A percentile compares a stretch with the other conserved stretches of the same genome.
Evolutionary conservation across 1,284 basidiomycete species (phyloP).

Genomic region (Ustilago esculenta): DNA sequence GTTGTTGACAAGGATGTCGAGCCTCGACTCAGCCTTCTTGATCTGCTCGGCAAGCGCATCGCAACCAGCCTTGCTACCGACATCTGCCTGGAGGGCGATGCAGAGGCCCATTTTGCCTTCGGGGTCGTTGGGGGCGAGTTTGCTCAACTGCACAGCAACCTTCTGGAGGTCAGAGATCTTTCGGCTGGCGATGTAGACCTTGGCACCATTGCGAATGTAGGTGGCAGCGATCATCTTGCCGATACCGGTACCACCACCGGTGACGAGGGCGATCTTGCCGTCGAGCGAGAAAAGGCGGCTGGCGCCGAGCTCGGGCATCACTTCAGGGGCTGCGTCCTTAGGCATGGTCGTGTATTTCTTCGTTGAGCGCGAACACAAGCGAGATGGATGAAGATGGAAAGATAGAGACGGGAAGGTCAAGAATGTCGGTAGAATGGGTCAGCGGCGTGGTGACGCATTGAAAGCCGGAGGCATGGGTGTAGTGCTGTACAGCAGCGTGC

Average conservation of each 20-base stretch:
- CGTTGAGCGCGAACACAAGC: too few species aligned
- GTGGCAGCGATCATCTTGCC: conserved; percentile 77
- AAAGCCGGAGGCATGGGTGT: too few species aligned
- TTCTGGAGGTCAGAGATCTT: conserved; percentile 76
- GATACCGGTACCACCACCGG: conserved; percentile 73
- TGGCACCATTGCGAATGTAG: conserved; percentile 80
- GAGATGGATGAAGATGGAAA: too few species aligned
- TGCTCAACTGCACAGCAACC: conserved; percentile 58
- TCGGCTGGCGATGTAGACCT: conserved; percentile 83
- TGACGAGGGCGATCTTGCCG: conserved; percentile 78
- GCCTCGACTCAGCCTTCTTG: conserved; percentile 74
- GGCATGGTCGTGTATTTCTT: conserved; percentile 46
- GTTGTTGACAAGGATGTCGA: conserved; percentile 70
- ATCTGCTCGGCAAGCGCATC: conserved; percentile 77
- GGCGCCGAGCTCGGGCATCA: conserved; percentile 72
- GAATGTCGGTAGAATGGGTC: not conserved
- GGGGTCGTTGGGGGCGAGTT: conserved; percentile 49
- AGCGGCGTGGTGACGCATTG: too few species aligned
- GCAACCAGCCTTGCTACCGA: conserved; percentile 78
- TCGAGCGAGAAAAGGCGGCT: conserved; percentile 77
- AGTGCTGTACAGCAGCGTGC: too few species aligned
- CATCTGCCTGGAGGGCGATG: conserved; percentile 60
- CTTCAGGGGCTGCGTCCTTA: conserved; percentile 62
- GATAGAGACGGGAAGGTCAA: too few species aligned
- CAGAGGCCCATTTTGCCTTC: conserved; percentile 40